phyloP scores from a whole-genome alignment of 495 filamentous ascomycete genomes.

The Podospora conica region DNA sequence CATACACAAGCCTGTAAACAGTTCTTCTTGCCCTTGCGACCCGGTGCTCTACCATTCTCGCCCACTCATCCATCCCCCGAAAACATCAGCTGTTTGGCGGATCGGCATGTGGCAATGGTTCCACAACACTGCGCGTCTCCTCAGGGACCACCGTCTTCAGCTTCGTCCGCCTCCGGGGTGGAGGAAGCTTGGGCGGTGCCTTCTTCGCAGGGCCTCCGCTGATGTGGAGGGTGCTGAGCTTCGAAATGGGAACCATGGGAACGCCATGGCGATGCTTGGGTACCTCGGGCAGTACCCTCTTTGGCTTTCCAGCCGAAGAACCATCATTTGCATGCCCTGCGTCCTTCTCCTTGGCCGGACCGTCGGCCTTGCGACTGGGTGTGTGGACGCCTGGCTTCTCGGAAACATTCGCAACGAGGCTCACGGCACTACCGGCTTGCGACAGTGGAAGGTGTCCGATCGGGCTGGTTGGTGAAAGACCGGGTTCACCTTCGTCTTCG shows the following conservation, averaged over 20 bases:
- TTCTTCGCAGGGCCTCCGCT: constrained; percentile 38
- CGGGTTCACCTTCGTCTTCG: constrained; percentile 37
- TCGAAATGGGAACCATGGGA: constrained; percentile 29
- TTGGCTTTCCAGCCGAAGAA: constrained; percentile 24
- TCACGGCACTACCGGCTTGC: constrained; percentile 51
- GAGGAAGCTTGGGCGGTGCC: constrained; percentile 49
- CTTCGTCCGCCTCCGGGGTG: constrained; percentile 43
- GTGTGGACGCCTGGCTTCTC: constrained; percentile 84
- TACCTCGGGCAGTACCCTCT: constrained; percentile 41
- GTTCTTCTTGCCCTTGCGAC: background rate
- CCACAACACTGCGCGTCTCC: background rate
- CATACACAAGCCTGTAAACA: background rate
- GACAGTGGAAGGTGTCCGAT: constrained; percentile 45
- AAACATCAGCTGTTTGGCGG: background rate
- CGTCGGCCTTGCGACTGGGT: constrained; percentile 57
- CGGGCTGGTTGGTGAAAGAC: constrained; percentile 40
- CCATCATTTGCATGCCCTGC: constrained; percentile 6
- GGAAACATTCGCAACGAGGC: constrained; percentile 68
- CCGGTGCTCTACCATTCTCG: background rate
- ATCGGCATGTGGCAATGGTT: background rate
- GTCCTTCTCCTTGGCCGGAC: constrained; percentile 13
- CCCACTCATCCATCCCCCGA: background rate
- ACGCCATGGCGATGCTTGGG: constrained; percentile 44
- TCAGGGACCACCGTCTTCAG: constrained; percentile 23
- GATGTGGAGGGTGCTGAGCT: constrained; percentile 21